Conservation (phyloP, 768 basidiomycete species). For the Mycena filopes region DNA sequence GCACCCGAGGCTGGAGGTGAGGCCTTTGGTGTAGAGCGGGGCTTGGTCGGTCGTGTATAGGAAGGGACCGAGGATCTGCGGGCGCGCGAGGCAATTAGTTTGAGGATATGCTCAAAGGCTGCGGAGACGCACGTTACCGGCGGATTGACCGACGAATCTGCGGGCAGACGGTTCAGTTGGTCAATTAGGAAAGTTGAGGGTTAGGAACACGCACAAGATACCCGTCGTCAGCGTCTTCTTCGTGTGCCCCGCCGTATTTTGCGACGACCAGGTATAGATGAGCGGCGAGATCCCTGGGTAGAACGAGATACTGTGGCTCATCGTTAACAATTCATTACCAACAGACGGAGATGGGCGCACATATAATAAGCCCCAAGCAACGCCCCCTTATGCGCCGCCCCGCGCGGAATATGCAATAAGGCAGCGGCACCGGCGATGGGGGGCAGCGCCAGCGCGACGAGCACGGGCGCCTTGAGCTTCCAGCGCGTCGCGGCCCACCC, state of each 20-base stretch:
- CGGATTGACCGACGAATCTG: constrained; percentile 50
- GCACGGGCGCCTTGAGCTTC: constrained; percentile 27
- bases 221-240: constrained; percentile 48
- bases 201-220: no score
- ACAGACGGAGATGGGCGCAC: background rate
- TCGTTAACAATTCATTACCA: no score
- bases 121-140: constrained; percentile 42
- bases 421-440: constrained; percentile 34
- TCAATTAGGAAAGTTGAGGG: no score
- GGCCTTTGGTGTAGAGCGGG: constrained; percentile 27
- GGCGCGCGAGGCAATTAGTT: no score
- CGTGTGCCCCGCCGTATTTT: constrained; percentile 46
- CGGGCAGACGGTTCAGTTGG: no score
- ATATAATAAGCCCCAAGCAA: constrained; percentile 32
- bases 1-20: constrained; percentile 28
- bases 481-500: constrained; percentile 20
- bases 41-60: constrained; percentile 34
- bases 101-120: no score
- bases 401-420: constrained; percentile 26
- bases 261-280: constrained; percentile 37
- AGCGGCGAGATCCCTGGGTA: constrained; percentile 33
- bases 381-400: constrained; percentile 15
- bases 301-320: constrained; percentile 28
- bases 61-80: constrained; percentile 33
- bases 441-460: constrained; percentile 28